These are phyloP conservation scores for Ilyonectria robusta DNA, from an alignment of 2,329 filamentous ascomycete species.

Conservation along the genomic window DNA sequence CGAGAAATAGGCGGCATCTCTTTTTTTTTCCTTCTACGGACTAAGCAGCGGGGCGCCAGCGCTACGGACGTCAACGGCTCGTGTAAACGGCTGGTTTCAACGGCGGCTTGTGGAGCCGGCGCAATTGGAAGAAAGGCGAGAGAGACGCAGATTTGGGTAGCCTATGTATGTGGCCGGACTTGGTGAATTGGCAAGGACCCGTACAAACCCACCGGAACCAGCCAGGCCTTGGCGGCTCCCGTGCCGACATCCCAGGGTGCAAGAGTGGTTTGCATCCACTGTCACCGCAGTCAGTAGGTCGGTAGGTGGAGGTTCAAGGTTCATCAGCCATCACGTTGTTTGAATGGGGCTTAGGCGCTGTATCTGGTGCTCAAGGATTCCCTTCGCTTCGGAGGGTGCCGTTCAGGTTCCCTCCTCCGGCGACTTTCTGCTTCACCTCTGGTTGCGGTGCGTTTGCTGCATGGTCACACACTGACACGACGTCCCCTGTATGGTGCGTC, in stretches of 20 bases:
- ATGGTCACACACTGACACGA: not conserved
- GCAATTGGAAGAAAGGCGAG: not conserved
- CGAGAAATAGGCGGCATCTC: not conserved
- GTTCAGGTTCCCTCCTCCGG: slow-evolving; percentile 17
- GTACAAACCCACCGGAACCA: not conserved
- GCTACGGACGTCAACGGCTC: not conserved
- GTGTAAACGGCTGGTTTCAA: not conserved
- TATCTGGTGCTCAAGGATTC: not conserved
- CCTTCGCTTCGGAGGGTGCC: not conserved
- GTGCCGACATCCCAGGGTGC: not conserved
- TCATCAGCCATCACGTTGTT: no score
- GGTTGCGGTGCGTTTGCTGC: not conserved
- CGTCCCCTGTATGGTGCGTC: slow-evolving; percentile 1
- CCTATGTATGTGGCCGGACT: not conserved
- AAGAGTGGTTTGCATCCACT: not conserved
- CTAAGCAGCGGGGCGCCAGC: not conserved
- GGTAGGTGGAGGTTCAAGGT: not conserved
- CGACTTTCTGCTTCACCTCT: slow-evolving; percentile 9
- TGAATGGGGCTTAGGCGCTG: not conserved
- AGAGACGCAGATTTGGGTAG: not conserved
- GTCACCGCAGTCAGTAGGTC: not conserved
- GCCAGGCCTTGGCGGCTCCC: not conserved
- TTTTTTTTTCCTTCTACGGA: not conserved
- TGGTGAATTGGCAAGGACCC: not conserved
- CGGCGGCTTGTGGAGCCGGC: not conserved